A percentile compares a stretch with the other conserved stretches of the same genome.
Evolutionary conservation across 306 rosid species (phyloP).

Genomic region (Fagus crenata): DNA sequence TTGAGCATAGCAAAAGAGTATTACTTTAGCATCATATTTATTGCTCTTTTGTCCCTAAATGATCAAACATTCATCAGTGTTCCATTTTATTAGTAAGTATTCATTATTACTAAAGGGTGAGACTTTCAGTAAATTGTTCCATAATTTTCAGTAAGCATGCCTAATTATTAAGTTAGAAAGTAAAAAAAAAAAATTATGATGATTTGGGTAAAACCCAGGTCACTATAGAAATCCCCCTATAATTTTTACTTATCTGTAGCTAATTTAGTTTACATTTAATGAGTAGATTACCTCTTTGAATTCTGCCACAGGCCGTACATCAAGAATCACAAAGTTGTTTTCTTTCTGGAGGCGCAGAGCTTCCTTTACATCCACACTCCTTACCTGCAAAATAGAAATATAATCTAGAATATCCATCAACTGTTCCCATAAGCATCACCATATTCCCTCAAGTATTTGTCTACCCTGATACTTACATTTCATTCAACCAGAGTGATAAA

Average conservation of each 20-base stretch:
- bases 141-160: not conserved
- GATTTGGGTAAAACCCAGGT: too few relatives aligned
- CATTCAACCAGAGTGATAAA: not conserved
- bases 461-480: not conserved
- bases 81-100: not conserved
- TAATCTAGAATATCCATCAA: not conserved
- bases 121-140: not conserved
- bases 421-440: not conserved
- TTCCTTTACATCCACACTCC: slow-evolving; percentile 91
- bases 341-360: slow-evolving; percentile 94
- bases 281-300: slow-evolving; percentile 67
- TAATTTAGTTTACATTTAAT: slow-evolving; percentile 2
- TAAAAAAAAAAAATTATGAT: too few relatives aligned
- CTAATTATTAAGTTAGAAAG: too few relatives aligned
- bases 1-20: not conserved
- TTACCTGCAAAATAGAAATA: slow-evolving; percentile 53
- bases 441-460: not conserved
- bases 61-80: not conserved
- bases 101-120: not conserved
- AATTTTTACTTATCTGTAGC: not conserved
- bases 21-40: not conserved
- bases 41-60: not conserved
- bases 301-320: slow-evolving; percentile 94
- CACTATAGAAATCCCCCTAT: not conserved
- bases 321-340: slow-evolving; percentile 91